Base-by-base conservation (phyloP, 1,284 basidiomycete genomes). In the Ustilago bromivora region DNA sequence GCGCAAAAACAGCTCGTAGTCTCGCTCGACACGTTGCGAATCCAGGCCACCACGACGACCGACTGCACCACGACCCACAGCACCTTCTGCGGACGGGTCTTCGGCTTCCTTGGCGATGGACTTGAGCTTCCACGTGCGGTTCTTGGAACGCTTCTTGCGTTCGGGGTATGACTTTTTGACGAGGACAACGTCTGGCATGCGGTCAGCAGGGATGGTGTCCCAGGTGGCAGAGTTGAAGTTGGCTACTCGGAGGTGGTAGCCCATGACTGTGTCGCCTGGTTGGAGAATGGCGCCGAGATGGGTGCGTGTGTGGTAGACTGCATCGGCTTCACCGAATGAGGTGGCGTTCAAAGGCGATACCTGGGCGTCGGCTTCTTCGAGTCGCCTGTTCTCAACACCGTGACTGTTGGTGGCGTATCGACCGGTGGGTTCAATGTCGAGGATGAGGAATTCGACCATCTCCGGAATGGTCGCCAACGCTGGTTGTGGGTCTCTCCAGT, bases 151-250 rank as follows among this genome's bases (percentile, higher is more conserved):
- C 90, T 97, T 98, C 79, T 96, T 88, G 56, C 95, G 88, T 88
- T 96, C 94, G 56, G 96, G 97, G 88, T 98, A 99, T 66, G 94
- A 91, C 90, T 99, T 99, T 88, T 94, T 93, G 75, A 98, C 93
- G 17, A 99, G 90, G 36, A 99, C 91, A 75, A 98, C 91, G 83
- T 98, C 95, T 0, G 96, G 97, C 73, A 96, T 89, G 55, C 92
- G 90, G 55, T 90, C 89, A 17, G 71, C 35, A 12, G 85, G 82
- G 3, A 98, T 88, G n/a, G 89, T 86, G 40, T 95, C 92, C 85
- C 92, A 98, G 53, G 91, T 91, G 57, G 92, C 91, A 70, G 92
- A 94, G 89, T 99, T 99, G 89, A 93, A 98, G 89, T 99, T 99
- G 71, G 93, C 89, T 73, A 92, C 91, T 19, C 92, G 92, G 66